Evolutionary conservation across 1,284 basidiomycete species (phyloP), one percentile per base, ranked within the genome.

Genomic region (Ceratobasidium theobromae): DNA sequence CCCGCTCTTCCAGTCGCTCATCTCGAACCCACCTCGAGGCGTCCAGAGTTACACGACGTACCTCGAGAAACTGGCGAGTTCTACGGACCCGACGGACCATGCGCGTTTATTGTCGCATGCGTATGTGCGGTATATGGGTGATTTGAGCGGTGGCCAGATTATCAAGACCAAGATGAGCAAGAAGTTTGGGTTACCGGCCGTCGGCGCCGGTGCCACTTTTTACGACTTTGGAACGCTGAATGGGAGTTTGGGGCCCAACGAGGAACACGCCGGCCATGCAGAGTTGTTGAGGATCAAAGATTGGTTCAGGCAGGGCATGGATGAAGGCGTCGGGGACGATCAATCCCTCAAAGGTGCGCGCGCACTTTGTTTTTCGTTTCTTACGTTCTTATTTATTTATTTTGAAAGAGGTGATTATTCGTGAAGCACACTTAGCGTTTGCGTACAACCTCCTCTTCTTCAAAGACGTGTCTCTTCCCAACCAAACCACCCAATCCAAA

Each of bases 41-140:
- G 77, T 92, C 23, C 70, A 75, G 1, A 76, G 75, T 4, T 93
- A 91, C 76, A 75, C 84, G 57, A 70, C 76, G 18, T 77, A 77
- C 66, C 65, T 45, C 80, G 81, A 46, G 77, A 85, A 40, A 73
- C 82, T 40, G 72, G 43, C 80, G 6, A 72, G 79, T 46, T 75
- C 79, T 43, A 67, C 74, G 3, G 82, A 86, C 64, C 83, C 85
- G 0, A 76, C 81, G 1, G 75, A 79, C 3, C 45, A 62, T 33
- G 45, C 57, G 25, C 18, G 46, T 30, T 81, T 93, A 23, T 81
- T 93, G 14, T 86, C 90, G 0, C 91, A 93, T 75, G 82, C 89
- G 0, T 93, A 93, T 73, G 88, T 91, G 16, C 83, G 91, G 38
- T 93, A 93, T 76, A 82, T 94, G n/a, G 91, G 91, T 65, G 91